Conservation (phyloP, 768 basidiomycete species). For the Chiua virens region DNA sequence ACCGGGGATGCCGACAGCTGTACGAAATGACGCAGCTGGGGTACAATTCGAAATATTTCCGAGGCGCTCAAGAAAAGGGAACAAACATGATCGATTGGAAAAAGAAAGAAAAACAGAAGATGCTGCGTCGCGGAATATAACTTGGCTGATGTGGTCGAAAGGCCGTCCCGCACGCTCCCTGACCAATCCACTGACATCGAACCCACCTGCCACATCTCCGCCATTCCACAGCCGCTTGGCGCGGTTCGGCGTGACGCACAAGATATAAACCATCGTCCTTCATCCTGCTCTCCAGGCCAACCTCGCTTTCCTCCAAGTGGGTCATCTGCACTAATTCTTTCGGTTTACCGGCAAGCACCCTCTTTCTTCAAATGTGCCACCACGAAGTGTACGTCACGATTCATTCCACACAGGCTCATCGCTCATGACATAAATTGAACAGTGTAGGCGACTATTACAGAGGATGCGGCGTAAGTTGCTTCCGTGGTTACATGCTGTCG, state of each 20-base stretch:
- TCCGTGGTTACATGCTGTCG: slow-evolving; percentile 1
- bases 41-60: slow-evolving; percentile 11
- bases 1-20: slow-evolving; percentile 2
- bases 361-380: slow-evolving; percentile 28
- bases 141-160: too few species aligned
- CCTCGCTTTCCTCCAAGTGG: not conserved
- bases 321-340: not conserved
- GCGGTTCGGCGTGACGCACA: slow-evolving; percentile 2
- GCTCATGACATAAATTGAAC: slow-evolving; percentile 5
- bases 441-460: slow-evolving; percentile 39
- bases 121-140: not conserved
- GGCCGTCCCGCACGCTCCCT: not conserved
- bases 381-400: slow-evolving; percentile 34
- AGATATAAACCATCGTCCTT: slow-evolving; percentile 7
- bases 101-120: slow-evolving; percentile 1
- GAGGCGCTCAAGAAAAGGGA: not conserved
- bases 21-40: slow-evolving; percentile 32
- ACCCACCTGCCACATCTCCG: slow-evolving; percentile 12
- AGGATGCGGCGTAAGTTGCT: slow-evolving; percentile 34
- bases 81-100: not conserved
- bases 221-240: slow-evolving; percentile 13
- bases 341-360: not conserved
- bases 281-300: not conserved
- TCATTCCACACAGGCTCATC: not conserved
- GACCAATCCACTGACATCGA: slow-evolving; percentile 1